Base-by-base conservation (phyloP, 2,329 filamentous ascomycete genomes). In the Helminthosporium solani region DNA sequence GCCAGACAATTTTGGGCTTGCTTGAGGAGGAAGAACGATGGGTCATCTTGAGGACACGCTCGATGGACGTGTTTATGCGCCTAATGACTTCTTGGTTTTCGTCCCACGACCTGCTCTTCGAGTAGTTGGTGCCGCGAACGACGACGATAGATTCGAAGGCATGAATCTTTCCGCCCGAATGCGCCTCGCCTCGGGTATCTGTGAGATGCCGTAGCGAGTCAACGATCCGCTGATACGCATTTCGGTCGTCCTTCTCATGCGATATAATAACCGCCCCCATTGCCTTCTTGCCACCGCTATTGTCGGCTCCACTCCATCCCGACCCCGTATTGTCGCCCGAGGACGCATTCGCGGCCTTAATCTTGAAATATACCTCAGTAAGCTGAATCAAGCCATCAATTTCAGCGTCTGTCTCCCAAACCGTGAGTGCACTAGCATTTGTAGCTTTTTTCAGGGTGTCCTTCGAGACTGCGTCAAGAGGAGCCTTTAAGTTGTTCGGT, bases 401-500 rank as follows among this genome's bases (percentile, higher is more conserved):
- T 23, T 70, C 65, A 1, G 61, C 59, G 11, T 65, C 56, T 0
- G 56, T 52, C 38, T 70, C 65, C 65, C 65, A 70, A n/a, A 70
- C 48, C 37, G 67, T 63, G 1, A 70, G 47, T 9, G 54, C 55
- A 5, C 52, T 37, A 5, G 54, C 21, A 19, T 63, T 47, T 36
- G 58, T 63, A 12, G 66, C 47, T 16, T 53, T 53, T 14, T 58
- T 48, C 0, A 63, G 44, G 2, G 58, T 54, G 1, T 48, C 38
- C 15, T 55, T 50, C 0, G 64, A 65, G 2, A 56, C 48, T 5
- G 40, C 44, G 15, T 54, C 44, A 36, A 67, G 63, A 5, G 54
- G 27, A 1, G 50, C 28, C 31, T 62, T 63, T 51, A 64, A 56
- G 15, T 59, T 42, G 3, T 47, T 31, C 1, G 65, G 66, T 39